A percentile compares a stretch with the other conserved stretches of the same genome.
phyloP scores from a whole-genome alignment of 2,329 filamentous ascomycete genomes.

The Cladosporium colombiae region DNA sequence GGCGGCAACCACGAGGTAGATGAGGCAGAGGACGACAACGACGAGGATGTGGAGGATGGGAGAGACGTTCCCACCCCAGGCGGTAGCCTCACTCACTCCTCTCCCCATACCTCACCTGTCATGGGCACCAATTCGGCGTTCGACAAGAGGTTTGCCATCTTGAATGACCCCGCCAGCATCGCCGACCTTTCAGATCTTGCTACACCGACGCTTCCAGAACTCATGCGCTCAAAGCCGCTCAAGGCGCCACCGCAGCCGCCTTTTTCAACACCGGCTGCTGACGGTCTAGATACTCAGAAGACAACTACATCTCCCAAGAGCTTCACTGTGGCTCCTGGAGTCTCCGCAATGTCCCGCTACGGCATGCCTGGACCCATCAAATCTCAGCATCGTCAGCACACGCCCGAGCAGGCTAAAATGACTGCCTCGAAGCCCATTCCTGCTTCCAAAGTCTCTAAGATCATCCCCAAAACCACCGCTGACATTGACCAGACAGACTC shows the following conservation, averaged over 20 bases:
- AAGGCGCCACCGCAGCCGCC: not conserved
- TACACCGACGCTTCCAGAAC: not conserved
- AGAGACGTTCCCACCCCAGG: not conserved
- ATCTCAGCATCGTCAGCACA: not conserved
- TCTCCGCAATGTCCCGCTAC: conserved; percentile 9
- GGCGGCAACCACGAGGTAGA: conserved; percentile 18
- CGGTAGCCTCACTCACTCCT: not conserved
- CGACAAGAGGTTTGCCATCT: not conserved
- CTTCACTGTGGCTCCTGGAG: not conserved
- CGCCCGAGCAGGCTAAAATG: not conserved
- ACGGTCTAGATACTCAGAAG: not conserved
- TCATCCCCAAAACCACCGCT: not conserved
- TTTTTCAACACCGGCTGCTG: not conserved
- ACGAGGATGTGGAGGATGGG: conserved; percentile 19
- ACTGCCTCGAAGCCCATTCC: not conserved
- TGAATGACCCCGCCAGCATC: not conserved
- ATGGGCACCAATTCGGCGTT: not conserved
- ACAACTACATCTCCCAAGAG: not conserved
- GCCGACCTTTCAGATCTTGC: not conserved
- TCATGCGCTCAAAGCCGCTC: not conserved
- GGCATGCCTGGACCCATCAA: conserved; percentile 3
- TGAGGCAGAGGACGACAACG: not conserved
- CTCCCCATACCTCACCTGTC: not conserved
- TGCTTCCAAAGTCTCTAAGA: not conserved
- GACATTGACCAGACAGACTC: not conserved